Base-by-base conservation (phyloP, 352 stramenopile genomes). In the Globisporangium carolinianum region DNA sequence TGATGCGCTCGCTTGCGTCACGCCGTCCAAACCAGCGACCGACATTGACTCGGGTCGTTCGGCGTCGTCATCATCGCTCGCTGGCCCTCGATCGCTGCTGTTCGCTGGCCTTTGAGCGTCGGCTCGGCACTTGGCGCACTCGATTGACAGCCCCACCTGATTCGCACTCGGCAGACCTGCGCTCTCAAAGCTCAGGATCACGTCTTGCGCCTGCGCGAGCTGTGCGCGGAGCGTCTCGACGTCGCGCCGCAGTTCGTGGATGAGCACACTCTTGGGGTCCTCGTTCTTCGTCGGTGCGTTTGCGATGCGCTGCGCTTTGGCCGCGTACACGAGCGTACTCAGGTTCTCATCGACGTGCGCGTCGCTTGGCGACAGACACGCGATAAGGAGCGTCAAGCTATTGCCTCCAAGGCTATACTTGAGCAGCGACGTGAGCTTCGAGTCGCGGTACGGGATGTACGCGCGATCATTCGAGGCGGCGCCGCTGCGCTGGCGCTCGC, bases 371-470 rank as follows among this genome's bases (percentile, higher is more conserved):
- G 74, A 86, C 4, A 87, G 47, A 53, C 76, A 87, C 39, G 78
- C 78, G 32, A 89, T 72, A 74, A 89, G 85, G 48, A 89, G 68
- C 54, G 78, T 89, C 54, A 80, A 65, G 17, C 71, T 74, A 53
- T 89, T 87, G 39, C 78, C 78, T 2, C 78, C 74, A 3, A 89
- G 65, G 57, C 65, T 76, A 59, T 85, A 75, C 62, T 85, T 83
- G 15, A 87, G 67, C 45, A 87, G 58, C 35, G 69, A 78, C 24
- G 76, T 87, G 37, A 87, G 71, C 61, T 87, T 87, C 12, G 74
- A 85, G 61, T 87, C 76, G 41, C 76, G 72, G 48, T 83, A 87
- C 17, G 76, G 76, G 43, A 85, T 79, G 55, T 87, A 72, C 35
- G 60, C 47, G 32, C 50, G 55, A 14, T 63, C 47, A 37, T 9